Base-by-base conservation (phyloP, 345 rosid species). In the Salix caprea region DNA sequence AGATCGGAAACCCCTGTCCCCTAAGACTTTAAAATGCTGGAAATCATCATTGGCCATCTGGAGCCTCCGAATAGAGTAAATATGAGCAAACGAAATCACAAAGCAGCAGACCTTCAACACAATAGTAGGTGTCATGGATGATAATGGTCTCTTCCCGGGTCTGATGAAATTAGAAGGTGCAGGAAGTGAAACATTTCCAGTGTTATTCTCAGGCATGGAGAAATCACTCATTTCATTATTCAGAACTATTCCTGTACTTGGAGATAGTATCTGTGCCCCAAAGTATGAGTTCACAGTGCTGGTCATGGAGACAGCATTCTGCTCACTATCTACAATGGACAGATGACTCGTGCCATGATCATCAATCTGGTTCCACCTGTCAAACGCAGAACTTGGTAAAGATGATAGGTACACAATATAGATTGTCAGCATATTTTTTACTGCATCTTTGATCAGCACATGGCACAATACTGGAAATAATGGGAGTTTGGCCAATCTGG, bases 171-270 rank as follows among this genome's bases (percentile, higher is more conserved):
- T 91, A 71, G 86, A 37, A 0, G 85, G 90, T 26, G 96, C 85
- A 0, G 90, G 90, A 0, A 86, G 90, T 4, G 83, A 78, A 46
- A 77, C 66, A 72, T 78, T 52, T 15, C 12, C 44, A 12, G 56
- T 9, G 28, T 40, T 58, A 4, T 39, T 64, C 2, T 1, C 15
- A 0, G 90, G 90, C 61, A 81, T 74, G 6, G 93, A 86, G 79
- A 90, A 91, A 76, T 88, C 91, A 23, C 86, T 92, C 96, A 91
- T 91, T 78, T 91, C 86, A 71, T 91, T 89, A 87, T 91, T 88
- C 2, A 90, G 82, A 68, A 91, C 75, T 12, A 90, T 90, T 39
- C 96, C 93, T 0, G 93, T 88, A 64, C 84, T 84, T 1, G 86
- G 84, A 37, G 93, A 90, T 32, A 91, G 32, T 36, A 86, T 52